Conservation (phyloP, 2,329 filamentous ascomycete genomes). For the Raffaelea ambrosiae region DNA sequence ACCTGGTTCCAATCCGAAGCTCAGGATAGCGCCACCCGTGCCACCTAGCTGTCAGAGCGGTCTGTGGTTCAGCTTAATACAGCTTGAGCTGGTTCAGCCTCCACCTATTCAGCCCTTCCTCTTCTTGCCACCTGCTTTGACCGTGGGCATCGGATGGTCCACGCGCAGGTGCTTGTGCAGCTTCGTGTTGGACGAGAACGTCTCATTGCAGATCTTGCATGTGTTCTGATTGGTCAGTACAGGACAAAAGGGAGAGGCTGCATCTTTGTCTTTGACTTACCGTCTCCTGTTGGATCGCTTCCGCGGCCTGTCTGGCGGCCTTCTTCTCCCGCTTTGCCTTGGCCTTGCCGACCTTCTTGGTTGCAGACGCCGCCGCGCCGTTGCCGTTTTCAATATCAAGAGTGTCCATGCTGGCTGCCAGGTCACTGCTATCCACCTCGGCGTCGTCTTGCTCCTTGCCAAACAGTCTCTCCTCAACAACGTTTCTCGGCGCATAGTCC, state of each 20-base stretch:
- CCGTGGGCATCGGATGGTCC: conserved; percentile 6
- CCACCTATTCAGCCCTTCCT: conserved; percentile 1
- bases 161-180: conserved; percentile 12
- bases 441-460: conserved; percentile 30
- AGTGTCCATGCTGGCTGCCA: conserved; percentile 84
- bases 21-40: no score
- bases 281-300: no score
- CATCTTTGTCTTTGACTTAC: no score
- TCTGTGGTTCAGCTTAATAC: no score
- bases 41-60: no score
- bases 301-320: conserved; percentile 10
- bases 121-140: conserved; percentile 7
- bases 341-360: conserved; percentile 24
- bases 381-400: conserved; percentile 55
- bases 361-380: conserved; percentile 56
- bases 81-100: no score
- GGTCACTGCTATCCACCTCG: conserved; percentile 69
- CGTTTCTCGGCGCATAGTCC: conserved; percentile 39
- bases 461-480: conserved; percentile 31
- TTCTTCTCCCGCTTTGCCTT: conserved; percentile 14
- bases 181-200: conserved; percentile 13
- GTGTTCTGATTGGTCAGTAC: not conserved
- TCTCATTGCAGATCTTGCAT: conserved; percentile 10
- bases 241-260: not conserved
- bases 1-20: no score